Conservation (phyloP, 257 asterid genomes). For the Fraxinus pennsylvanica region DNA sequence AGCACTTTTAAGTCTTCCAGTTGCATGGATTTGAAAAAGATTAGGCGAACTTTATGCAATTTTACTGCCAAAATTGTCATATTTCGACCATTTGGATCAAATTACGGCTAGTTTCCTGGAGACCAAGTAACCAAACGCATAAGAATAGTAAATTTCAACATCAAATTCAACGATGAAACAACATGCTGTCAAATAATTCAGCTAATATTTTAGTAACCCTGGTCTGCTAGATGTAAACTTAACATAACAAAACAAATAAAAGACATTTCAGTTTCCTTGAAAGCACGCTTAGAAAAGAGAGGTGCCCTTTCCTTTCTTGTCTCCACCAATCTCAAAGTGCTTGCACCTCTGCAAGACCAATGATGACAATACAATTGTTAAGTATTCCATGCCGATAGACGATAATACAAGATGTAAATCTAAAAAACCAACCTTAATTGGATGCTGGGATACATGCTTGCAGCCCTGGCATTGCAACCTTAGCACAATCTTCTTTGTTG, state of each 20-base stretch:
- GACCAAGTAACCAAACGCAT: neutral
- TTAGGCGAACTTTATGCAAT: too few relatives aligned
- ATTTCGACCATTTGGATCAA: neutral
- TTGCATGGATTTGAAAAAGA: neutral
- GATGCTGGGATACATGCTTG: slow-evolving; percentile 71
- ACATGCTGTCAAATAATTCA: slow-evolving; percentile 12
- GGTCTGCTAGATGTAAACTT: slow-evolving; percentile 3
- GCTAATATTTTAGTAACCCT: slow-evolving; percentile 22
- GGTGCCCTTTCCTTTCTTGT: slow-evolving; percentile 59
- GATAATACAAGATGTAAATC: neutral
- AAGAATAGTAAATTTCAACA: neutral
- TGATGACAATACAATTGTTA: neutral
- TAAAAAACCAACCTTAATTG: slow-evolving; percentile 51
- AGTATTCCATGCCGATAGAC: neutral
- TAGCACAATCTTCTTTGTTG: slow-evolving; percentile 74
- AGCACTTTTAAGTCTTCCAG: neutral
- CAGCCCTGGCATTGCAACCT: slow-evolving; percentile 75
- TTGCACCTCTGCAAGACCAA: slow-evolving; percentile 47
- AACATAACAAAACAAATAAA: slow-evolving; percentile 2
- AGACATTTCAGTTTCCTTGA: neutral
- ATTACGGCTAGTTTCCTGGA: neutral
- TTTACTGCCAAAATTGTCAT: too few relatives aligned
- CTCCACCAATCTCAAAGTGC: slow-evolving; percentile 61
- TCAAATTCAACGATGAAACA: slow-evolving; percentile 7
- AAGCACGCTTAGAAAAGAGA: slow-evolving; percentile 40